Evolutionary conservation across 805 yeast genomes (phyloP), one percentile per base, ranked within the genome.

Genomic region (Barnettozyma botsteinii): DNA sequence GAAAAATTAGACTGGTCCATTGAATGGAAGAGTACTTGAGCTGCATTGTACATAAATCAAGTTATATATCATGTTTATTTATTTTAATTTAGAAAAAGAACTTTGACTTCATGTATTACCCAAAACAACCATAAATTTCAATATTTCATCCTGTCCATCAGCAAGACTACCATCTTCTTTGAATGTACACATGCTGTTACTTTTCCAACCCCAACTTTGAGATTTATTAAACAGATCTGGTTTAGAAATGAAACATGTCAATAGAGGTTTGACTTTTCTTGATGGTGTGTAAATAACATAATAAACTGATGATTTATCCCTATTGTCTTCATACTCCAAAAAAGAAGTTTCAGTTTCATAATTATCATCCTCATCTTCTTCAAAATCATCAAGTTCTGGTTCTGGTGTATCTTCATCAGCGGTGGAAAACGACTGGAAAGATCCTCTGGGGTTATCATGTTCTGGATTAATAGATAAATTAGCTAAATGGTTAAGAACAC

Each of bases 1-100:
- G 78, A 82, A 38, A 72, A 68, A 41, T 69, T 91, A 36, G 55
- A 68, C 24, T 91, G 94, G 87, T 61, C 76, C 9, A 73, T 77
- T 5, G 84, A 81, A 61, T 89, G 97, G 97, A 60, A 69, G 34
- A 14, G 40, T 15, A 22, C 29, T 8, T 26, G 17, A 19, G 12
- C 19, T 29, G 10, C 30, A 28, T 28, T n/a, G 14, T 31, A 11
- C 31, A 12, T 31, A 31, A 7, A 23, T n/a, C n/a, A n/a, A 29
- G 10, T 12, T 5, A 10, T 5, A 14, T 20, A n/a, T 13, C 22
- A 14, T 26, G n/a, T 13, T 14, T 28, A 29, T 35, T 28, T 15
- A 27, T 14, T 17, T 29, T 18, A 5, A 10, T 30, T 9, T n/a
- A 31, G 11, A 5, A 32, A 13, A 5, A 6, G 8, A 10, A 6